These are phyloP conservation scores for Capronia epimyces DNA, from an alignment of 2,329 filamentous ascomycete genomes.

Conservation along the genomic window DNA sequence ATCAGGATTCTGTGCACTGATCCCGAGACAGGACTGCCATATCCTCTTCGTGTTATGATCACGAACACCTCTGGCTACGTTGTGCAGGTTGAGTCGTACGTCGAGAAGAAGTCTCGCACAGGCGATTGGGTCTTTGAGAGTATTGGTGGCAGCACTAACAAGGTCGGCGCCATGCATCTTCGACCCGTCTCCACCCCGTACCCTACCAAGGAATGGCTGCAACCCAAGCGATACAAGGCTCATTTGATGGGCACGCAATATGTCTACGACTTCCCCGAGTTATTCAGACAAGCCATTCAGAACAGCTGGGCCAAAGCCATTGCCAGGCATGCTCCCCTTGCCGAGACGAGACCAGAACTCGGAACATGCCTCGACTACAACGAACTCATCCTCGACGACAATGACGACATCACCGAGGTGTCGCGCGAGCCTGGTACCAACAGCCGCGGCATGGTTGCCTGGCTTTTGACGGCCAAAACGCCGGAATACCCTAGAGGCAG, in stretches of 20 bases:
- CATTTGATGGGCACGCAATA: slow-evolving; percentile 99
- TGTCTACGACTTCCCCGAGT: slow-evolving; percentile 98
- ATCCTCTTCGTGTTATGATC: slow-evolving; percentile 91
- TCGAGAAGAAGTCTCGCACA: slow-evolving; percentile 96
- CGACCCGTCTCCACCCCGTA: slow-evolving; percentile 87
- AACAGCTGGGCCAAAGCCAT: slow-evolving; percentile 82
- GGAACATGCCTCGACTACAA: slow-evolving; percentile 92
- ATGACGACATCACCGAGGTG: slow-evolving; percentile 86
- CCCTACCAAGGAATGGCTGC: slow-evolving; percentile 95
- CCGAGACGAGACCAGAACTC: slow-evolving; percentile 72
- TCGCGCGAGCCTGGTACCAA: slow-evolving; percentile 93
- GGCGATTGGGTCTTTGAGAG: slow-evolving; percentile 98
- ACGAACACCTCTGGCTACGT: slow-evolving; percentile 98
- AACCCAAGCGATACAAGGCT: slow-evolving; percentile 98
- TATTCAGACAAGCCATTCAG: slow-evolving; percentile 96
- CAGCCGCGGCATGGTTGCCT: slow-evolving; percentile 95
- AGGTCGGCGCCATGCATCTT: slow-evolving; percentile 92
- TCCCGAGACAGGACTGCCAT: slow-evolving; percentile 71
- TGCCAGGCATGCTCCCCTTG: slow-evolving; percentile 66
- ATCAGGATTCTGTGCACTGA: slow-evolving; percentile 98
- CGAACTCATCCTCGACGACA: slow-evolving; percentile 91
- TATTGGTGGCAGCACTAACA: slow-evolving; percentile 90
- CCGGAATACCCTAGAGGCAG: slow-evolving; percentile 91
- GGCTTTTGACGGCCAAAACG: slow-evolving; percentile 89
- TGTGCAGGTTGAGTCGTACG: slow-evolving; percentile 95